Evolutionary conservation across 306 rosid species (phyloP).

Genomic region (Cicer yamashitae): DNA sequence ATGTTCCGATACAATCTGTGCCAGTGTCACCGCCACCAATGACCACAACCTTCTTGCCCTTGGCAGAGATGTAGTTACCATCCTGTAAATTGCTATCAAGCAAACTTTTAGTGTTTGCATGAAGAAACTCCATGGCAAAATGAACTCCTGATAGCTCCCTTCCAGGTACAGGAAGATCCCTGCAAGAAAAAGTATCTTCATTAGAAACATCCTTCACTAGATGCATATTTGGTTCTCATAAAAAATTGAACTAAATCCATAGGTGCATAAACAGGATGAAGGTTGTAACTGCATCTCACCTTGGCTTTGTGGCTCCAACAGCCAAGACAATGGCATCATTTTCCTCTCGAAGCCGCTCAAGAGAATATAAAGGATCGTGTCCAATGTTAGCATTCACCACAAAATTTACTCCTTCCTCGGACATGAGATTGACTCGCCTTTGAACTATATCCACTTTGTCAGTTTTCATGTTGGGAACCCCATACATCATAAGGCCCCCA

Average conservation of each 20-base stretch:
- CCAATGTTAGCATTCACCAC: constrained; percentile 90
- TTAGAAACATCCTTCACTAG: constrained; percentile 14
- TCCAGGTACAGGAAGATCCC: constrained; percentile 98
- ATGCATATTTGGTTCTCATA: not conserved
- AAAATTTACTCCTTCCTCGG: constrained; percentile 80
- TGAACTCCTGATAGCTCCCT: constrained; percentile 89
- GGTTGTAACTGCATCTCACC: constrained; percentile 53
- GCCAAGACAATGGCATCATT: constrained; percentile 86
- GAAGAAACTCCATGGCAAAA: constrained; percentile 99
- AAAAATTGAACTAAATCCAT: constrained; percentile 3
- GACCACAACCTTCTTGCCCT: constrained; percentile 92
- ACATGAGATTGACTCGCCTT: constrained; percentile 91
- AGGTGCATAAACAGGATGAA: not conserved
- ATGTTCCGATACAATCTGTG: constrained; percentile 98
- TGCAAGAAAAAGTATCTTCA: constrained; percentile 42
- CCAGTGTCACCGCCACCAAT: constrained; percentile 99
- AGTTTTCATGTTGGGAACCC: constrained; percentile 98
- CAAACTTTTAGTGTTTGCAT: constrained; percentile 94
- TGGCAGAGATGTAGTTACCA: constrained; percentile 89
- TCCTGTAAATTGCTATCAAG: constrained; percentile 88
- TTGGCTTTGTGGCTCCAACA: constrained; percentile 96
- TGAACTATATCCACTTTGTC: constrained; percentile 78
- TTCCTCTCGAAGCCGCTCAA: constrained; percentile 72
- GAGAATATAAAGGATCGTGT: constrained; percentile 71
- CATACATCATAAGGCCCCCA: constrained; percentile 99